Evolutionary conservation across 2,329 filamentous ascomycete species (phyloP).

Genomic region (Alternaria angustiovoidea): DNA sequence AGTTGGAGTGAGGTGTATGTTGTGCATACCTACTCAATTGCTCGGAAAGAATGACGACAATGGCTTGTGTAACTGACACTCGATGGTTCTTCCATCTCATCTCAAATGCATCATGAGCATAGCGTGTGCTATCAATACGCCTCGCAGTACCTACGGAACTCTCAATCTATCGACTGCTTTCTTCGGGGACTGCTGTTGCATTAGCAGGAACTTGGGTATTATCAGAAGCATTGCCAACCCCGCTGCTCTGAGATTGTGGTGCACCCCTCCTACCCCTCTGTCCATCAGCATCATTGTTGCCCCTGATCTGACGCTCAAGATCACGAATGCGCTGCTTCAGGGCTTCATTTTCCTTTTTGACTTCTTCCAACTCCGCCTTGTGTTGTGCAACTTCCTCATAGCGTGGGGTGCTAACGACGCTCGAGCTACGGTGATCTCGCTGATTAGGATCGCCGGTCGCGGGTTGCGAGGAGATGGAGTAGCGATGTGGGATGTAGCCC

Average conservation of each 20-base stretch:
- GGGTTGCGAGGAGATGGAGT: conserved; percentile 45
- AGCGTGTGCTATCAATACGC: neutral
- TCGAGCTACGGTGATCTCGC: conserved; percentile 40
- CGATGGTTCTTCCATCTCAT: neutral
- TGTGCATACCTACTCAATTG: neutral
- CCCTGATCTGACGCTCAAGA: conserved; percentile 53
- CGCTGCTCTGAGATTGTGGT: conserved; percentile 20
- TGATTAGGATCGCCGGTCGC: conserved; percentile 31
- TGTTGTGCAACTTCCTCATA: conserved; percentile 56
- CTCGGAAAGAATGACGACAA: neutral
- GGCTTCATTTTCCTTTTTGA: conserved; percentile 59
- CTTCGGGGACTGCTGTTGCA: conserved; percentile 14
- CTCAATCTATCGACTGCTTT: conserved; percentile 13
- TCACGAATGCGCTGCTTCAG: conserved; percentile 58
- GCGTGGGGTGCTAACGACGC: conserved; percentile 48
- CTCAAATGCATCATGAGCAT: neutral
- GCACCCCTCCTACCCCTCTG: conserved; percentile 45
- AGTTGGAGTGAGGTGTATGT: neutral
- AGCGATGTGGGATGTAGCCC: conserved; percentile 36
- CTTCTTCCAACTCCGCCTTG: conserved; percentile 57
- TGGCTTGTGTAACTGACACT: neutral
- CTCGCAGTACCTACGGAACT: conserved; percentile 7
- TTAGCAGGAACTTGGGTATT: conserved; percentile 8
- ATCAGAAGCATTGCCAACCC: conserved; percentile 9
- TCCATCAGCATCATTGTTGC: conserved; percentile 27